Percentiles rank a stretch among this genome's conserved stretches.
Conservation (phyloP, 192 early-diverging fungal genomes). For the Rhizophagus sp. region DNA sequence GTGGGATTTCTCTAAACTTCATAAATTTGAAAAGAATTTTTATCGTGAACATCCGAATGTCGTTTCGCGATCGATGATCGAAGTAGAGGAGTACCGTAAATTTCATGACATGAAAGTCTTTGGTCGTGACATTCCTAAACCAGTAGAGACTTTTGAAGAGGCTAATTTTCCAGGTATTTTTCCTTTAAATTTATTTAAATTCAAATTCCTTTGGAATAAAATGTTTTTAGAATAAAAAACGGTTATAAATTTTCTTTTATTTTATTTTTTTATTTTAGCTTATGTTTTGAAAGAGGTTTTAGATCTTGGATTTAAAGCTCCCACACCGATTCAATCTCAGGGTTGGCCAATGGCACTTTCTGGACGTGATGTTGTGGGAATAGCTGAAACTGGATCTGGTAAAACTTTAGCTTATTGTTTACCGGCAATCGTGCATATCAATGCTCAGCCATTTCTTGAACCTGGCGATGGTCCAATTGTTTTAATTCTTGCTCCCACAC, state of each 20-base stretch:
- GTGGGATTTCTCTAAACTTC: constrained; percentile 71
- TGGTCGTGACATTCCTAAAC: constrained; percentile 87
- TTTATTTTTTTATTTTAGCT: constrained; percentile 29
- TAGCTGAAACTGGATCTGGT: constrained; percentile 87
- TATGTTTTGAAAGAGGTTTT: constrained; percentile 89
- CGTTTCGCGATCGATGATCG: constrained; percentile 58
- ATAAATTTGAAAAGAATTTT: constrained; percentile 95
- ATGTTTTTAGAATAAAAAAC: neutral
- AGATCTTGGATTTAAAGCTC: constrained; percentile 80
- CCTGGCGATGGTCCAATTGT: constrained; percentile 97
- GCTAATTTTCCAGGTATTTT: constrained; percentile 81
- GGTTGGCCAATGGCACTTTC: constrained; percentile 99
- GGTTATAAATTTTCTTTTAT: neutral
- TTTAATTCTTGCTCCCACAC: constrained; percentile 92
- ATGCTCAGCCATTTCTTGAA: constrained; percentile 89
- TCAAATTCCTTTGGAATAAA: neutral
- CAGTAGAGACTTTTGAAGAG: constrained; percentile 86
- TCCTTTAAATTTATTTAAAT: neutral
- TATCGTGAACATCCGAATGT: constrained; percentile 86
- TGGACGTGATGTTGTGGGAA: constrained; percentile 91
- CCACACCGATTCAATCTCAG: constrained; percentile 95
- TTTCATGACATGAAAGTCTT: constrained; percentile 82
- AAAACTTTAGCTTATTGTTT: constrained; percentile 95
- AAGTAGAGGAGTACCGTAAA: constrained; percentile 77
- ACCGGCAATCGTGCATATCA: constrained; percentile 98